A percentile compares a stretch with the other conserved stretches of the same genome.
phyloP scores from a whole-genome alignment of 2,329 filamentous ascomycete species.

The Fusarium sp. region DNA sequence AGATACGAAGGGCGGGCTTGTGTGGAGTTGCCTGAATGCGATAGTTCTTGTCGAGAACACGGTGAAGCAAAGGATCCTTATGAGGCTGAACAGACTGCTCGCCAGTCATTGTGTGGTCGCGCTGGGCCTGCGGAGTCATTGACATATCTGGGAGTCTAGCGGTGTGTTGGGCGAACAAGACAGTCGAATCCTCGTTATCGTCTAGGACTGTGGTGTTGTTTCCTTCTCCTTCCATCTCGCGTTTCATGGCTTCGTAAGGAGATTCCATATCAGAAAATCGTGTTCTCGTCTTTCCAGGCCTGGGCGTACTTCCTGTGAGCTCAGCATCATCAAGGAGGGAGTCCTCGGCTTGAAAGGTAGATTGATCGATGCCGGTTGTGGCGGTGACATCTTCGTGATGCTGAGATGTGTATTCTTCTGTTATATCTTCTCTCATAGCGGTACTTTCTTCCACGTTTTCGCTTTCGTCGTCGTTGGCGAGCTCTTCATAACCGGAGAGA shows the following conservation, averaged over 20 bases:
- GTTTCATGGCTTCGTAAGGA: constrained; percentile 78
- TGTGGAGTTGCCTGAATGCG: constrained; percentile 92
- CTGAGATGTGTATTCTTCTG: constrained; percentile 58
- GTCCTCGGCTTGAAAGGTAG: constrained; percentile 61
- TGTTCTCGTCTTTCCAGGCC: constrained; percentile 60
- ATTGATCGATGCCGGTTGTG: constrained; percentile 47
- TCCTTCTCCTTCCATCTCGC: constrained; percentile 66
- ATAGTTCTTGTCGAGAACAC: constrained; percentile 94
- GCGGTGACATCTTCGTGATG: constrained; percentile 50
- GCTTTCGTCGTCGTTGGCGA: constrained; percentile 72
- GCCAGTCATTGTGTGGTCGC: constrained; percentile 41
- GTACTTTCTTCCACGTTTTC: constrained; percentile 61
- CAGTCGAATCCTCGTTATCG: constrained; percentile 57
- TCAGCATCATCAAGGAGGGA: constrained; percentile 74
- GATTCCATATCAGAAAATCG: constrained; percentile 75
- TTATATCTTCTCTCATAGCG: constrained; percentile 65
- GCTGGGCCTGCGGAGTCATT: constrained; percentile 67
- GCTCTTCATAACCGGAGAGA: constrained; percentile 91
- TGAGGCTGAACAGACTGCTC: constrained; percentile 50
- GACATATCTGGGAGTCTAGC: constrained; percentile 69
- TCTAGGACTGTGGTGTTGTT: constrained; percentile 48
- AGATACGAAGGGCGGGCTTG: constrained; percentile 58
- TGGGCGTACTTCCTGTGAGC: constrained; percentile 74
- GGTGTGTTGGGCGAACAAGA: constrained; percentile 62
- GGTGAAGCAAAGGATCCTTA: constrained; percentile 85